A percentile compares a stretch with the other conserved stretches of the same genome.
These are phyloP conservation scores for Lophium mytilinum DNA, from an alignment of 495 filamentous ascomycete species.

Conservation along the genomic window DNA sequence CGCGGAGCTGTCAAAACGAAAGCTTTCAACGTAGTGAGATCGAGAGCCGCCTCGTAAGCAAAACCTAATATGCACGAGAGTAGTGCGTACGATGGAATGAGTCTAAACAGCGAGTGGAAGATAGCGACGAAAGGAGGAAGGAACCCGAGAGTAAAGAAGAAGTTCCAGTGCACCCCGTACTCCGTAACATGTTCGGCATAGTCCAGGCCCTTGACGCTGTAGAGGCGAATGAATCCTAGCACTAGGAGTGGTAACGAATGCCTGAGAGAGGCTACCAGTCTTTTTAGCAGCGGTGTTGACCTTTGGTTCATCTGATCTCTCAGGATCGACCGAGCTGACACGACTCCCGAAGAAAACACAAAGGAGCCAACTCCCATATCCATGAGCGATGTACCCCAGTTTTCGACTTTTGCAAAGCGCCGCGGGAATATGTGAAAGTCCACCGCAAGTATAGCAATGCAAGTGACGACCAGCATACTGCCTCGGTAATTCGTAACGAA, in stretches of 20 bases:
- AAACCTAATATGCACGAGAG: constrained; percentile 58
- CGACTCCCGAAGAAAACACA: constrained; percentile 91
- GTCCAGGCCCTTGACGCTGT: constrained; percentile 86
- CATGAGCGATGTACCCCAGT: constrained; percentile 97
- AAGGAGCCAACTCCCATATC: constrained; percentile 96
- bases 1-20: constrained; percentile 82
- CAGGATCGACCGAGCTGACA: constrained; percentile 78
- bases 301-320: constrained; percentile 49
- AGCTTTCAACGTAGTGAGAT: constrained; percentile 66
- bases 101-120: constrained; percentile 54
- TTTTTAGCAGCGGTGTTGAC: constrained; percentile 38
- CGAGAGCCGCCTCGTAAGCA: constrained; percentile 65
- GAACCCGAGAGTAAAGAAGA: constrained; percentile 93
- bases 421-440: constrained; percentile 91
- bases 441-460: constrained; percentile 89
- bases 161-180: constrained; percentile 99
- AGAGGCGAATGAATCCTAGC: constrained; percentile 71
- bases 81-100: constrained; percentile 64
- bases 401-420: constrained; percentile 94
- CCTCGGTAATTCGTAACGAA: constrained; percentile 89
- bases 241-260: constrained; percentile 77
- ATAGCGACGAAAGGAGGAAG: constrained; percentile 86
- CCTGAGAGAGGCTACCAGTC: constrained; percentile 56
- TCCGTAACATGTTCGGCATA: constrained; percentile 97
- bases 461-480: constrained; percentile 88